Conservation (phyloP, 2,329 filamentous ascomycete genomes). For the Alternaria sp. region DNA sequence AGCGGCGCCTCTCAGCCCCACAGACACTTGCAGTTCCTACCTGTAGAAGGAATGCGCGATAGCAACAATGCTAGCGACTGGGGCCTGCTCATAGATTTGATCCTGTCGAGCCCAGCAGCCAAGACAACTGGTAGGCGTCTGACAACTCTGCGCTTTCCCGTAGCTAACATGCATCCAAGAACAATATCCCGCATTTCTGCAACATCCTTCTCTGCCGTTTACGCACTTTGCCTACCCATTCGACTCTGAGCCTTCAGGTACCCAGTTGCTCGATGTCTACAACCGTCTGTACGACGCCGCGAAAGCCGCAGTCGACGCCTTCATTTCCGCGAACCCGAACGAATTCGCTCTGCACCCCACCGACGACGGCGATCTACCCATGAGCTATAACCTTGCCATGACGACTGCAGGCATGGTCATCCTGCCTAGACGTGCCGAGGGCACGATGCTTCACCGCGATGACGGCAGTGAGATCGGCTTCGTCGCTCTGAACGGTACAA, state of each 20-base stretch:
- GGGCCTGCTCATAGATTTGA: conserved; percentile 57
- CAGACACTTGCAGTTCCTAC: conserved; percentile 74
- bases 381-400: conserved; percentile 66
- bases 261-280: conserved; percentile 44
- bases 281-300: conserved; percentile 41
- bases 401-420: conserved; percentile 61
- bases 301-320: conserved; percentile 46
- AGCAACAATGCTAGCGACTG: conserved; percentile 48
- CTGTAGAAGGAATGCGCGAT: conserved; percentile 66
- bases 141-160: not conserved
- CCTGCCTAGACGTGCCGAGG: conserved; percentile 57
- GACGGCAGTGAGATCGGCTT: conserved; percentile 48
- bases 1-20: conserved; percentile 76
- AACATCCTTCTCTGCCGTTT: conserved; percentile 53
- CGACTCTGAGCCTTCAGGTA: conserved; percentile 48
- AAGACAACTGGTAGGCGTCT: conserved; percentile 4
- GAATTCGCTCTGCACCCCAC: conserved; percentile 31
- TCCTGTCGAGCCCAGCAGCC: conserved; percentile 28
- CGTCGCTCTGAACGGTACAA: conserved; percentile 63
- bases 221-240: conserved; percentile 55
- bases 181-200: conserved; percentile 10
- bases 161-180: conserved; percentile 15
- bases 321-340: conserved; percentile 48
- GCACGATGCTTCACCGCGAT: conserved; percentile 49
- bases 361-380: conserved; percentile 49